Evolutionary conservation across 768 basidiomycete species (phyloP).

Genomic region (Boletus coccyginus): DNA sequence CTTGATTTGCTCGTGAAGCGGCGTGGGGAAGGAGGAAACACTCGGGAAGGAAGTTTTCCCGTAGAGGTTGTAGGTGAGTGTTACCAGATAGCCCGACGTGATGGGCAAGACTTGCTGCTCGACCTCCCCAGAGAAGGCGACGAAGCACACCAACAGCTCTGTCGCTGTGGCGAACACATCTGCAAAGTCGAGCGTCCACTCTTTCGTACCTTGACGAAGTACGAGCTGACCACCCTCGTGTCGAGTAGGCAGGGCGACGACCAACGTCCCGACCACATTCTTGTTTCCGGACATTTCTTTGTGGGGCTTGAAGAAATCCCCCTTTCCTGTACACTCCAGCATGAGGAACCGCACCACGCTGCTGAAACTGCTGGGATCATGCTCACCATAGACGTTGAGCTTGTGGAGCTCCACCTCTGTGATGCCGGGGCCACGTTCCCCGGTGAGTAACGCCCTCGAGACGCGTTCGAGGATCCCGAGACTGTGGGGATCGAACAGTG

Average conservation of each 20-base stretch:
- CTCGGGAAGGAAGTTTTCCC: background rate
- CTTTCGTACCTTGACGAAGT: background rate
- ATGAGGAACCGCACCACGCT: background rate
- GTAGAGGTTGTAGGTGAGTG: constrained; percentile 41
- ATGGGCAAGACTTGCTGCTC: constrained; percentile 45
- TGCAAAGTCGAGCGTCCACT: background rate
- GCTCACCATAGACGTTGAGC: constrained; percentile 44
- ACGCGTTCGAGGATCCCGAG: background rate
- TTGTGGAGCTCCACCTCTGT: constrained; percentile 38
- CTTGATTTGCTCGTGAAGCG: background rate
- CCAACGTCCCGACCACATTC: constrained; percentile 51
- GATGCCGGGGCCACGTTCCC: background rate
- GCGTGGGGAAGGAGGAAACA: background rate
- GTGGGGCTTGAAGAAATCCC: constrained; percentile 2
- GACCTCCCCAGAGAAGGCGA: constrained; percentile 42
- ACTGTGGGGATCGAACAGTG: background rate
- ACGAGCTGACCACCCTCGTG: constrained; percentile 6
- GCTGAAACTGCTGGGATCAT: background rate
- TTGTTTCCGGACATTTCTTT: constrained; percentile 36
- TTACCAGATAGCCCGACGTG: constrained; percentile 40
- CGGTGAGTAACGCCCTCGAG: background rate
- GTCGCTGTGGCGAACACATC: background rate
- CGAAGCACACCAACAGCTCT: constrained; percentile 28
- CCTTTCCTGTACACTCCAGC: background rate
- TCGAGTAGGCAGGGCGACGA: constrained; percentile 45